phyloP scores from a whole-genome alignment of 495 filamentous ascomycete species.

The Mytilinidion resinicola region DNA sequence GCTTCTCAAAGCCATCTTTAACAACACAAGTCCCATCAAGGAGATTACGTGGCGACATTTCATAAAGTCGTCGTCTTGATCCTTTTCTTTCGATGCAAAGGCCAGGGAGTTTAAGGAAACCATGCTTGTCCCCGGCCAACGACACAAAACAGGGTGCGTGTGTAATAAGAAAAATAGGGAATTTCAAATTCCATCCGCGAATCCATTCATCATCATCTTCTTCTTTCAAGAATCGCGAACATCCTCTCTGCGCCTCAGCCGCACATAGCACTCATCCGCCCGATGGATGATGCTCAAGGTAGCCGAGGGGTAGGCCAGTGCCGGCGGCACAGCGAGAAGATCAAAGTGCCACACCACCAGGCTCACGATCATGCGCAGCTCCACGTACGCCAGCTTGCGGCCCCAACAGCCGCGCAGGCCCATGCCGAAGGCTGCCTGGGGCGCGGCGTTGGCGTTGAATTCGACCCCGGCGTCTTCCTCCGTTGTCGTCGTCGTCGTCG shows the following conservation, averaged over 20 bases:
- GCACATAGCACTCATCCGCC: not conserved
- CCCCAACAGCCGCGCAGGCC: slow-evolving; percentile 3
- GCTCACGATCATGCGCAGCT: not conserved
- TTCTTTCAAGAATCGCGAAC: not conserved
- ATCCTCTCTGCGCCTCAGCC: not conserved
- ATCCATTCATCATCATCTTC: too few species aligned
- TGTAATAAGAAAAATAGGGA: too few species aligned
- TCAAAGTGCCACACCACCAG: not conserved
- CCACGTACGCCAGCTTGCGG: not conserved
- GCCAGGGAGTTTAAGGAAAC: not conserved
- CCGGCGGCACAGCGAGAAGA: not conserved
- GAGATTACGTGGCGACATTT: not conserved
- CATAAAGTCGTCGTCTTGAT: not conserved
- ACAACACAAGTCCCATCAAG: not conserved
- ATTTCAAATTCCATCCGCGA: too few species aligned
- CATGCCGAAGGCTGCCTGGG: not conserved
- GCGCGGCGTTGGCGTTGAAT: slow-evolving; percentile 2
- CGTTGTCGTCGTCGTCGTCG: too few species aligned
- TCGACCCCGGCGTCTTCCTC: not conserved
- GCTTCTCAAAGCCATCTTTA: not conserved
- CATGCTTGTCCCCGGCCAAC: not conserved
- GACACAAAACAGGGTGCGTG: too few species aligned
- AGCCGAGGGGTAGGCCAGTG: not conserved
- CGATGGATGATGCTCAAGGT: not conserved
- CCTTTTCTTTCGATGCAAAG: not conserved